Percentiles rank a stretch among this genome's conserved stretches.
Evolutionary conservation across 208 protist genomes (phyloP).

Genomic region (Trypanosoma caninum): DNA sequence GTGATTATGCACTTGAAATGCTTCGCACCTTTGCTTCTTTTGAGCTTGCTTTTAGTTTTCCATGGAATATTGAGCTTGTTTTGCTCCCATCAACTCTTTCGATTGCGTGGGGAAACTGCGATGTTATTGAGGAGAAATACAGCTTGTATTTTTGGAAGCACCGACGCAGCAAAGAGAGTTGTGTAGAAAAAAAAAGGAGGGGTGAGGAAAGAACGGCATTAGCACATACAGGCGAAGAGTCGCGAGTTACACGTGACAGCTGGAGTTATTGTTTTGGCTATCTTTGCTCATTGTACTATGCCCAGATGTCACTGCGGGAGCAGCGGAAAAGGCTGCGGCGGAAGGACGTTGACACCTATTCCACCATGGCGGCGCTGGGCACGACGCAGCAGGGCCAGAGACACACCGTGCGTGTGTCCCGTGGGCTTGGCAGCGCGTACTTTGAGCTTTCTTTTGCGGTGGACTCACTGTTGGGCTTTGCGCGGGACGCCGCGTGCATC

Average conservation of each 20-base stretch:
- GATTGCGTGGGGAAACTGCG: slow-evolving; percentile 20
- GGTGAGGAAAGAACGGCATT: background rate
- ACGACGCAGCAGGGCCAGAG: slow-evolving; percentile 5
- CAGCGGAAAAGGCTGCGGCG: slow-evolving; percentile 63
- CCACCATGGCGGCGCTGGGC: slow-evolving; percentile 38
- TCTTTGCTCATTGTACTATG: slow-evolving; percentile 75
- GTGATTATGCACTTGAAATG: slow-evolving; percentile 24
- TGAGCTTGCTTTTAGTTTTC: slow-evolving; percentile 57
- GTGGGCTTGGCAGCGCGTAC: slow-evolving; percentile 71
- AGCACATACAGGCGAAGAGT: background rate
- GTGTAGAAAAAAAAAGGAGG: slow-evolving; percentile 1
- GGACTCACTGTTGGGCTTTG: slow-evolving; percentile 70
- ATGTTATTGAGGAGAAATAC: slow-evolving; percentile 34
- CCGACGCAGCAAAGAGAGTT: slow-evolving; percentile 24
- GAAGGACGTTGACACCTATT: slow-evolving; percentile 38
- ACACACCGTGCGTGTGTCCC: slow-evolving; percentile 28
- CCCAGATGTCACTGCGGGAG: slow-evolving; percentile 55
- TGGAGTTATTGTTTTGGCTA: slow-evolving; percentile 87
- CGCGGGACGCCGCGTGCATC: slow-evolving; percentile 38
- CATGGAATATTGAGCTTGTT: slow-evolving; percentile 47
- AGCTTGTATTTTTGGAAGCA: slow-evolving; percentile 70
- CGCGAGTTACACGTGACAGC: slow-evolving; percentile 31
- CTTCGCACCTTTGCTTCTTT: slow-evolving; percentile 77
- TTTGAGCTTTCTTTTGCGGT: slow-evolving; percentile 77
- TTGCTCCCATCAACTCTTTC: slow-evolving; percentile 52